Evolutionary conservation across 768 basidiomycete genomes (phyloP).

Genomic region (Xerocomus brunneocitrinus): DNA sequence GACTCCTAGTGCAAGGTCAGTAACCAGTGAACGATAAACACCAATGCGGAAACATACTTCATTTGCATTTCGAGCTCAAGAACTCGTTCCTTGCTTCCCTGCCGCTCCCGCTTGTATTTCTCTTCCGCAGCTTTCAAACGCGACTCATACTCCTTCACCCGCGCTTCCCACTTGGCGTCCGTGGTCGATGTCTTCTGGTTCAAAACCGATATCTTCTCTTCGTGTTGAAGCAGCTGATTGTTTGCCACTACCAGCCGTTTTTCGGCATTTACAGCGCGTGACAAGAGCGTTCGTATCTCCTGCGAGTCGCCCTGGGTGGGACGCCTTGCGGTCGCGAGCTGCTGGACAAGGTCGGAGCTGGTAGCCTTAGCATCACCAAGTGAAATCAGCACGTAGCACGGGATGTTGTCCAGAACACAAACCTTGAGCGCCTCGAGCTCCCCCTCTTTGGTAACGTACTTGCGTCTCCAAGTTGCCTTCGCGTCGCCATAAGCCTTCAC

Average conservation of each 20-base stretch:
- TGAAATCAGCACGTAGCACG: background rate
- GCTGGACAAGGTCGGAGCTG: slow-evolving; percentile 68
- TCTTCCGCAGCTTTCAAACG: slow-evolving; percentile 82
- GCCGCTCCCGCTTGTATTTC: slow-evolving; percentile 87
- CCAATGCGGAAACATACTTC: slow-evolving; percentile 52
- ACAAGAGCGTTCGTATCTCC: slow-evolving; percentile 65
- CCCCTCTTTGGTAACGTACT: slow-evolving; percentile 78
- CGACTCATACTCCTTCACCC: slow-evolving; percentile 90
- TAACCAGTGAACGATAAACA: background rate
- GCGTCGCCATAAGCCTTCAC: slow-evolving; percentile 78
- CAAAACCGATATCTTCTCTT: slow-evolving; percentile 76
- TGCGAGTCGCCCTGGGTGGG: slow-evolving; percentile 57
- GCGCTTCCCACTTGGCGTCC: slow-evolving; percentile 89
- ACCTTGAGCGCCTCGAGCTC: slow-evolving; percentile 88
- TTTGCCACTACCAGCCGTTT: slow-evolving; percentile 79
- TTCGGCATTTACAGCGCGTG: slow-evolving; percentile 81
- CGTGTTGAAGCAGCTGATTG: slow-evolving; percentile 78
- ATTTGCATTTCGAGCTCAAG: slow-evolving; percentile 65
- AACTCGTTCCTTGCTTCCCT: slow-evolving; percentile 87
- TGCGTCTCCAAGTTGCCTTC: slow-evolving; percentile 80
- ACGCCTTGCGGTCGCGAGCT: slow-evolving; percentile 59
- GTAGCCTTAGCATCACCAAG: slow-evolving; percentile 45
- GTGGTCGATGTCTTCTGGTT: slow-evolving; percentile 67
- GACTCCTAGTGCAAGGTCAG: slow-evolving; percentile 42
- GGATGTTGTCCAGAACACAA: background rate